phyloP scores from a whole-genome alignment of 78 protist species.

The Cyanophora paradoxa region DNA sequence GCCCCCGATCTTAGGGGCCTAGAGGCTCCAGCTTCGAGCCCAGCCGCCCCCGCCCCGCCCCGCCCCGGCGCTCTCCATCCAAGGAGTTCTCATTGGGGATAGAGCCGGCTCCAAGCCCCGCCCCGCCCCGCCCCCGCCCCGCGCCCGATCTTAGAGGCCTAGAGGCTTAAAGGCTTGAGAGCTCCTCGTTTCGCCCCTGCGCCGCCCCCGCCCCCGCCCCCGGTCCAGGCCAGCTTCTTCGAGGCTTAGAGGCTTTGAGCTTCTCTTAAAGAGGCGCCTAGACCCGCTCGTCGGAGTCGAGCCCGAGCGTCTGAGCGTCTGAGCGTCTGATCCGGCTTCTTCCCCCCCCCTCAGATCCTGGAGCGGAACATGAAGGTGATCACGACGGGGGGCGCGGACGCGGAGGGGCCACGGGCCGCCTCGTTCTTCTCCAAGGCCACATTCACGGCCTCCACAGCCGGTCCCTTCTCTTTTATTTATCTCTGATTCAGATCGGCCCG shows the following conservation, averaged over 20 bases:
- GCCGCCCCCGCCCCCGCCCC: not conserved
- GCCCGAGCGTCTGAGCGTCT: slow-evolving; percentile 16
- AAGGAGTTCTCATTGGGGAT: not conserved
- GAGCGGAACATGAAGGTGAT: no score
- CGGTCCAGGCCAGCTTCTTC: no score
- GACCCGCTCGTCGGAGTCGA: slow-evolving; percentile 18
- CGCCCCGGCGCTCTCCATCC: no score
- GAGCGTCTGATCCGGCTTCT: no score
- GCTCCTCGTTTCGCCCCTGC: no score
- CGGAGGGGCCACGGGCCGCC: no score
- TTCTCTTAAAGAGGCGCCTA: no score
- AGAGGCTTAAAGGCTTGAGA: not conserved
- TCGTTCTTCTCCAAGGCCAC: slow-evolving; percentile 57
- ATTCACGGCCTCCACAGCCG: slow-evolving; percentile 31
- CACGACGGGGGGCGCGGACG: not conserved
- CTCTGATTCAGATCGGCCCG: slow-evolving; percentile 16
- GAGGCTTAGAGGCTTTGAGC: no score
- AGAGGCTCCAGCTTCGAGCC: not conserved
- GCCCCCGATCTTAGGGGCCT: slow-evolving; percentile 26
- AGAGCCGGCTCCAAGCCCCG: no score
- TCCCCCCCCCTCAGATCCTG: no score
- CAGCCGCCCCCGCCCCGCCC: not conserved
- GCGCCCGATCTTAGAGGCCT: slow-evolving; percentile 27
- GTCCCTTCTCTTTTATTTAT: slow-evolving; percentile 1
- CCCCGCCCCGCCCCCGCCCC: slow-evolving; percentile 68